A percentile compares a stretch with the other conserved stretches of the same genome.
Evolutionary conservation across 257 asterid species (phyloP).

Genomic region (Gardenia jasminoides): DNA sequence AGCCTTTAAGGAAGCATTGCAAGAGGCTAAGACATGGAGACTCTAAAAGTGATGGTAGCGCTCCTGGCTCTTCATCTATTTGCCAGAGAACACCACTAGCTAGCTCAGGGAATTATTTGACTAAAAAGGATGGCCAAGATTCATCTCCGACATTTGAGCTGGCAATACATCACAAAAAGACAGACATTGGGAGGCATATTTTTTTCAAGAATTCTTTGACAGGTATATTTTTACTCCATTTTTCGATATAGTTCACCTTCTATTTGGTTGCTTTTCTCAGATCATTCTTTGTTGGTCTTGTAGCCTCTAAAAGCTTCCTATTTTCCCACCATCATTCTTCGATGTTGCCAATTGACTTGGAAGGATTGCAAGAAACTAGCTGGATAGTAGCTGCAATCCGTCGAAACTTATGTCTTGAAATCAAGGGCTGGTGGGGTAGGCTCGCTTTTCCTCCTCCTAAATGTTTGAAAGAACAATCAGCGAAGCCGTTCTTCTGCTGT

Average conservation of each 20-base stretch:
- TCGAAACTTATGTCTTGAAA: slow-evolving; percentile 28
- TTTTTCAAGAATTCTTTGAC: not conserved
- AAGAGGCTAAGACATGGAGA: slow-evolving; percentile 39
- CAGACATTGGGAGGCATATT: not conserved
- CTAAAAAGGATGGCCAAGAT: not conserved
- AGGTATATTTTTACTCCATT: slow-evolving; percentile 7
- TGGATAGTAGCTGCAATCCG: slow-evolving; percentile 24
- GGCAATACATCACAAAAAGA: slow-evolving; percentile 3
- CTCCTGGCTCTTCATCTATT: slow-evolving; percentile 13
- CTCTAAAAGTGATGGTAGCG: slow-evolving; percentile 25
- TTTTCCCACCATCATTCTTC: slow-evolving; percentile 16
- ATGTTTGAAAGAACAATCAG: slow-evolving; percentile 26
- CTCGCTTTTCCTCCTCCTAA: slow-evolving; percentile 42
- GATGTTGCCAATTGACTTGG: slow-evolving; percentile 11
- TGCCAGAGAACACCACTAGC: not conserved
- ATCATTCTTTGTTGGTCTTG: slow-evolving; percentile 12
- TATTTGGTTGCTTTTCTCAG: not conserved
- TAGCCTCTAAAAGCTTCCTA: slow-evolving; percentile 23
- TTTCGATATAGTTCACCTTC: not conserved
- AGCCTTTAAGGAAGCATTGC: slow-evolving; percentile 24
- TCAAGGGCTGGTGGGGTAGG: slow-evolving; percentile 55
- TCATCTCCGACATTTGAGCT: not conserved
- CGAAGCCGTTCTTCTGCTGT: slow-evolving; percentile 31
- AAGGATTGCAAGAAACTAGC: slow-evolving; percentile 9
- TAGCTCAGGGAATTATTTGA: slow-evolving; percentile 11